These are phyloP conservation scores for Clonostachys rhizophaga DNA, from an alignment of 2,329 filamentous ascomycete species.

Conservation along the genomic window DNA sequence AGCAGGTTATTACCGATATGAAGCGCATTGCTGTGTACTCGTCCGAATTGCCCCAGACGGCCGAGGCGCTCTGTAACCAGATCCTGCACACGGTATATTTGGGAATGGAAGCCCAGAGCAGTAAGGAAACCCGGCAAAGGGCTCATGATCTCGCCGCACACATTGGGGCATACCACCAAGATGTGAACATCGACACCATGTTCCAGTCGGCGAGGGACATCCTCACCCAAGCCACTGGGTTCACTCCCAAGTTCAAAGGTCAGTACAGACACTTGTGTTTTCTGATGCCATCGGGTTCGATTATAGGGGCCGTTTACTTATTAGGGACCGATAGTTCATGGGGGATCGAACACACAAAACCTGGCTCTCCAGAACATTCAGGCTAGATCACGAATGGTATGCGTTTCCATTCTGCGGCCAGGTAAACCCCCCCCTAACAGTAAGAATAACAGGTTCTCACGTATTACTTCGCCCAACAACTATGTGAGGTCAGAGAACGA, in stretches of 20 bases:
- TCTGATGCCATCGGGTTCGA: no score
- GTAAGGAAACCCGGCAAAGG: no score
- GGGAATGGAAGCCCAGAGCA: no score
- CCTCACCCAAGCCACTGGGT: slow-evolving; percentile 15
- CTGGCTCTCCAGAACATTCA: slow-evolving; percentile 66
- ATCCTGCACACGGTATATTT: slow-evolving; percentile 21
- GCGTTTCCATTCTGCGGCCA: no score
- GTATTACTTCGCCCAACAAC: slow-evolving; percentile 58
- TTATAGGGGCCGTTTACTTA: no score
- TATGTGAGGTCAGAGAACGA: slow-evolving; percentile 51
- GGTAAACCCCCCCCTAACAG: no score
- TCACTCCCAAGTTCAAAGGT: slow-evolving; percentile 23
- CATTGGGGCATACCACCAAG: slow-evolving; percentile 5
- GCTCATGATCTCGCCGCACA: not conserved
- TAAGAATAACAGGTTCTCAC: slow-evolving; percentile 24
- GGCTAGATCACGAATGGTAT: slow-evolving; percentile 55
- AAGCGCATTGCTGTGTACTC: no score
- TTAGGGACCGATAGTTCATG: slow-evolving; percentile 34
- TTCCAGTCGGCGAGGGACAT: slow-evolving; percentile 48
- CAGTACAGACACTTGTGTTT: no score
- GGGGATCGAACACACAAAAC: slow-evolving; percentile 53
- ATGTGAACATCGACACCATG: slow-evolving; percentile 6
- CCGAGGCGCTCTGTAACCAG: slow-evolving; percentile 49
- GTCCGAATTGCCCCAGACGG: slow-evolving; percentile 34
- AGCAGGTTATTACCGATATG: no score